Evolutionary conservation across 306 rosid genomes (phyloP).

Genomic region (Luffa acutangula): DNA sequence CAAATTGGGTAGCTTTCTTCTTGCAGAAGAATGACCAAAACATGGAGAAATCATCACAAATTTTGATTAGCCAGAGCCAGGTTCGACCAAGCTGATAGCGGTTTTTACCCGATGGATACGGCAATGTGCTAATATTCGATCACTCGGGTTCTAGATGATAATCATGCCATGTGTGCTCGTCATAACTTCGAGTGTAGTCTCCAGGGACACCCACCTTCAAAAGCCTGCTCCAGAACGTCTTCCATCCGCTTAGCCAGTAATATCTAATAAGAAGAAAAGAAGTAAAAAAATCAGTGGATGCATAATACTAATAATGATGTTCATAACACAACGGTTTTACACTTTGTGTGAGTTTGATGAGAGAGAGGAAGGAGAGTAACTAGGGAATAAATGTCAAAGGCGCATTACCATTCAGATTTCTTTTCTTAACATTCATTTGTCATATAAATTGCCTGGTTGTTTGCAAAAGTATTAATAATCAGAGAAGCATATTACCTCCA

Average conservation of each 20-base stretch:
- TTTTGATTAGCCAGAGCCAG: background rate
- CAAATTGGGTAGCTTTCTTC: background rate
- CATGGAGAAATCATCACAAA: background rate
- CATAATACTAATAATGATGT: background rate
- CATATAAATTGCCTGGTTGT: background rate
- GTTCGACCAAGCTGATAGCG: background rate
- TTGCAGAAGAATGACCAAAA: background rate
- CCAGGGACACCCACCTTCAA: conserved; percentile 22
- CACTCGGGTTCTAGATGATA: background rate
- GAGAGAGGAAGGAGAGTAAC: background rate
- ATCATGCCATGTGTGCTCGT: background rate
- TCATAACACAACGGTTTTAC: background rate
- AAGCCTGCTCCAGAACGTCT: conserved; percentile 19
- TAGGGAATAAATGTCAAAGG: background rate
- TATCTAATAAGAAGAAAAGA: conserved; percentile 2
- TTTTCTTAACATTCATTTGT: background rate
- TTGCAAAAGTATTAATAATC: background rate
- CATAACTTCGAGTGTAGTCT: conserved; percentile 14
- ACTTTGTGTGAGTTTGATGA: too few relatives aligned
- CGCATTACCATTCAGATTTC: background rate
- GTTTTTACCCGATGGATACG: background rate
- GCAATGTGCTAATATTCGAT: background rate
- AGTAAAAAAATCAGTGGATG: background rate
- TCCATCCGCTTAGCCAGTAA: conserved; percentile 17
- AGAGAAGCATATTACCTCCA: conserved; percentile 51